phyloP scores from a whole-genome alignment of 148 eudicot species.

The Fagopyrum homotropicum region DNA sequence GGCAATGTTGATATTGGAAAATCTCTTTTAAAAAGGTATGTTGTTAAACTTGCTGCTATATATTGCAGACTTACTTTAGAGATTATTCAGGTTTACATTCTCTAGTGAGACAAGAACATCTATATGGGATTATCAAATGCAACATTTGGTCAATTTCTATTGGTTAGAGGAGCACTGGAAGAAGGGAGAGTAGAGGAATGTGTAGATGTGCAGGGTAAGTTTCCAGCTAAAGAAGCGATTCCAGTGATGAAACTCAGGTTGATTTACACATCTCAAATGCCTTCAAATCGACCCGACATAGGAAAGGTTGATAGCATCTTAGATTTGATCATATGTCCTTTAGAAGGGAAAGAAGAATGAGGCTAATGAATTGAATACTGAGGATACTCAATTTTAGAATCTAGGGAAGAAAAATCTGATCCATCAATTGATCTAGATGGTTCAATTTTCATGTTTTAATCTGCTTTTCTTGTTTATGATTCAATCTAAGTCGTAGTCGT shows the following conservation, averaged over 20 bases:
- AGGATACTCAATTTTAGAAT: conserved; percentile 14
- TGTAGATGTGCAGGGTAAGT: conserved; percentile 64
- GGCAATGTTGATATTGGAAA: too few species aligned
- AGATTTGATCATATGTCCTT: conserved; percentile 78
- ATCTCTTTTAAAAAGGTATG: too few species aligned
- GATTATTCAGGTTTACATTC: too few species aligned
- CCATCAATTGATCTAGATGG: conserved; percentile 17
- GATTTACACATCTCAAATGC: conserved; percentile 90
- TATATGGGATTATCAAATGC: too few species aligned
- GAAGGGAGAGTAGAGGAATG: conserved; percentile 89
- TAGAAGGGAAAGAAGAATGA: conserved; percentile 61
- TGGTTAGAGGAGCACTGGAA: conserved; percentile 83
- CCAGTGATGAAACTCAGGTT: conserved; percentile 82
- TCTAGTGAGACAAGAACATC: too few species aligned
- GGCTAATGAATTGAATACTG: conserved; percentile 12
- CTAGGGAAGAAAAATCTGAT: conserved; percentile 69
- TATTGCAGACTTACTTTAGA: too few species aligned
- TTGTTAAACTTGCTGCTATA: too few species aligned
- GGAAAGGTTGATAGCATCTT: conserved; percentile 77
- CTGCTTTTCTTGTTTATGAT: background rate
- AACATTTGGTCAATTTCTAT: too few species aligned
- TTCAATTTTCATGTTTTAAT: conserved; percentile 8
- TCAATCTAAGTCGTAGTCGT: conserved; percentile 13
- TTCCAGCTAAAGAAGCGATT: conserved; percentile 73
- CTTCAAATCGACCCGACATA: conserved; percentile 90